Conservation (phyloP, 306 rosid genomes). For the Ormosia emarginata region DNA sequence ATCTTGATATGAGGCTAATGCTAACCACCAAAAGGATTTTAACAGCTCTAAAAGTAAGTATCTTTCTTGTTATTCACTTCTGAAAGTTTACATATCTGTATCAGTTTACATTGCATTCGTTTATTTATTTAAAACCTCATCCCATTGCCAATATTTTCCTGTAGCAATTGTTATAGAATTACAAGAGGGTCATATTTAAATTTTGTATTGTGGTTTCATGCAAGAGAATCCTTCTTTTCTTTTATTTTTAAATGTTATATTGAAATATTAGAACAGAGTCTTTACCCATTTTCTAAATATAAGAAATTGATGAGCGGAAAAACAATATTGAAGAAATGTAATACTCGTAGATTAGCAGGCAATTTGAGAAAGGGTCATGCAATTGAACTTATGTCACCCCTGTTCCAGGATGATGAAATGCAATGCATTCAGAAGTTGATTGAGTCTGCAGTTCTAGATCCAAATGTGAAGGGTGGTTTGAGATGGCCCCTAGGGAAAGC, state of each 20-base stretch:
- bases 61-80: not conserved
- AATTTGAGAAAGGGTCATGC: not conserved
- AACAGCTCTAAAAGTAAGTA: constrained; percentile 35
- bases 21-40: constrained; percentile 29
- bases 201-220: not conserved
- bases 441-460: constrained; percentile 43
- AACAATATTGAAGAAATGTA: not conserved
- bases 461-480: constrained; percentile 59
- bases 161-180: not conserved
- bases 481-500: constrained; percentile 58
- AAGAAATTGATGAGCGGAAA: not conserved
- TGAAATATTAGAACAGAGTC: not conserved
- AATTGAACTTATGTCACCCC: not conserved
- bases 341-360: not conserved
- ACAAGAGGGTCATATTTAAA: not conserved
- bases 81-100: not conserved
- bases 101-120: not conserved
- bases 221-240: not conserved
- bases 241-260: not conserved
- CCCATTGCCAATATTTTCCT: not conserved
- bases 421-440: constrained; percentile 39
- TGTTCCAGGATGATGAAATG: constrained; percentile 52
- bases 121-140: not conserved
- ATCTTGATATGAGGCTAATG: constrained; percentile 52
- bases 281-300: not conserved